Percentiles rank a stretch among this genome's conserved stretches.
Conservation (phyloP, 306 rosid genomes). For the Inga laurina region DNA sequence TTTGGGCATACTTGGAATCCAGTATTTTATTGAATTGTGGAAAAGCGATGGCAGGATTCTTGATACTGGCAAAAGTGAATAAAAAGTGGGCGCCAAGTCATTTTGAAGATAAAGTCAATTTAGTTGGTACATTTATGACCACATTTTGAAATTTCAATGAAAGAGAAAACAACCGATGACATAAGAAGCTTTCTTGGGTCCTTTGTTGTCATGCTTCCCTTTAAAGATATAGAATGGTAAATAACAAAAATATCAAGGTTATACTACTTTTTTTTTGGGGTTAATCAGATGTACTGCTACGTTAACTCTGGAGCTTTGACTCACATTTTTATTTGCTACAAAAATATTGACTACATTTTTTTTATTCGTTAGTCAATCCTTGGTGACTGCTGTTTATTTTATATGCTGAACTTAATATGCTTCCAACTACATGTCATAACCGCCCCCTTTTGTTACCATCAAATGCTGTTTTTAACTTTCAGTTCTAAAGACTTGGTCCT, state of each 20-base stretch:
- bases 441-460: neutral
- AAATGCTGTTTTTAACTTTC: neutral
- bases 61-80: neutral
- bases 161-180: neutral
- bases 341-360: neutral
- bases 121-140: neutral
- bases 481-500: neutral
- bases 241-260: neutral
- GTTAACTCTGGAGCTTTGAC: neutral
- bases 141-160: neutral
- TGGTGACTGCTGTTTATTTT: neutral
- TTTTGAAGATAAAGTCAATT: neutral
- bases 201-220: neutral
- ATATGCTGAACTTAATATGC: neutral
- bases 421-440: neutral
- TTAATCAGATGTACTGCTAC: neutral
- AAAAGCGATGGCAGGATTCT: conserved; percentile 2
- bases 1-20: conserved; percentile 14
- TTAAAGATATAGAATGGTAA: neutral
- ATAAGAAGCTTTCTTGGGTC: neutral
- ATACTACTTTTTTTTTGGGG: neutral
- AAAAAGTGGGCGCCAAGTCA: neutral
- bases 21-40: neutral
- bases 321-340: neutral
- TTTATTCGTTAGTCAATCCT: neutral